Conservation (phyloP, 2,329 filamentous ascomycete species). For the Colletotrichum sp. region DNA sequence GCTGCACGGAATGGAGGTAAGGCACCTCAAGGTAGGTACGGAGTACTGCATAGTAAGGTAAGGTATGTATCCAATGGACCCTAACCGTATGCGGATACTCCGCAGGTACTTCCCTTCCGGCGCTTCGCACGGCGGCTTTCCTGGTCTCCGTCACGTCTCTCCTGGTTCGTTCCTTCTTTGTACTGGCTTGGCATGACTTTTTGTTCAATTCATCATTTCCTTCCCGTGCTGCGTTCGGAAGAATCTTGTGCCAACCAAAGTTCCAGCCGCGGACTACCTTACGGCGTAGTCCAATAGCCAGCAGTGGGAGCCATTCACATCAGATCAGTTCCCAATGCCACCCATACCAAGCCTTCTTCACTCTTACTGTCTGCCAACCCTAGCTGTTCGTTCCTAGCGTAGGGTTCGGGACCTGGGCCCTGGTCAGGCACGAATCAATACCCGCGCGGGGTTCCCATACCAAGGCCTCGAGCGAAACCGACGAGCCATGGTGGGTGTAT, state of each 20-base stretch:
- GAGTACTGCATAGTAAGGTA: too few species aligned
- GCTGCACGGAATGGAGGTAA: too few species aligned
- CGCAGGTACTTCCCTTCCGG: background rate
- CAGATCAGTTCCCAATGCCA: background rate
- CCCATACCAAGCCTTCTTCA: background rate
- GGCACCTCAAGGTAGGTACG: too few species aligned
- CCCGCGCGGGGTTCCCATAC: slow-evolving; percentile 7
- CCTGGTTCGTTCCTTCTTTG: background rate
- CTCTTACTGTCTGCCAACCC: background rate
- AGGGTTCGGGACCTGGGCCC: background rate
- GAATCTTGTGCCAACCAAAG: background rate
- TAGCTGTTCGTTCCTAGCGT: background rate
- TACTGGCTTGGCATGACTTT: background rate
- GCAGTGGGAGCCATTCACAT: background rate
- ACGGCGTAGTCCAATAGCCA: too few species aligned
- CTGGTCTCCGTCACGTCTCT: background rate
- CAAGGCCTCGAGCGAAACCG: background rate
- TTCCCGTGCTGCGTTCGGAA: background rate
- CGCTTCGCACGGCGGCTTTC: background rate
- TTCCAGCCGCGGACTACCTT: background rate
- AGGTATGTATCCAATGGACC: too few species aligned
- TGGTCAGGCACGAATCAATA: slow-evolving; percentile 14
- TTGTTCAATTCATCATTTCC: background rate
- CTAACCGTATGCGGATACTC: background rate
- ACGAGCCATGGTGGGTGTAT: background rate